Base-by-base conservation (phyloP, 1,284 basidiomycete genomes). In the Trametes versicolor region DNA sequence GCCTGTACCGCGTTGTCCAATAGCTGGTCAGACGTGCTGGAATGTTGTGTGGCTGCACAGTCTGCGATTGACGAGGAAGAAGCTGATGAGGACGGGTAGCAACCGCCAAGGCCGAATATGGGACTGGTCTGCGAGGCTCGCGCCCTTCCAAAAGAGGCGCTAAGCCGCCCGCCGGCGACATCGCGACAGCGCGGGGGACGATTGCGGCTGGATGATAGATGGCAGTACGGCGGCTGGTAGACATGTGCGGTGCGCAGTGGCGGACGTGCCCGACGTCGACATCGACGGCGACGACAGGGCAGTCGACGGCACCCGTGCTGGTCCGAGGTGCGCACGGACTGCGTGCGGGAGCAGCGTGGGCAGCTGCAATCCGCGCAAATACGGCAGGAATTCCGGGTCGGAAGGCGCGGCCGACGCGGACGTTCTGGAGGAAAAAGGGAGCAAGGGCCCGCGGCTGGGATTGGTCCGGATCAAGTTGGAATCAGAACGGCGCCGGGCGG, bases 41-140 rank as follows among this genome's bases (percentile, higher is more conserved):
- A 45, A 34, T 15, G 53, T 43, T 49, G 57, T 53, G 47, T 52
- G 52, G 41, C 60, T 58, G 62, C 62, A 62, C 58, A 58, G 55
- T 59, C 62, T 60, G 60, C 56, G 65, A 60, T 62, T 60, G 64
- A 68, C 64, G 67, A 69, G 62, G 55, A 58, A 66, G 68, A 69
- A 69, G 68, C 60, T 69, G 68, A 69, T 69, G 68, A 60, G 51
- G 53, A 51, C 55, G 57, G 62, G 50, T 69, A 62, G 63, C 68
- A 69, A 69, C 68, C 67, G 64, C 68, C 68, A 69, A 69, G 65
- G 39, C 50, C 48, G 49, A 39, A 48, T 45, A 43, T 49, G 67
- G 47, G 15, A n/a, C 41, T 17, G 49, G 57, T 47, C 58, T 52
- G 51, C 55, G 66, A 65, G 25, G 23, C 37, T 54, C 63, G 57